Conservation (phyloP, 2,329 filamentous ascomycete genomes). For the Neofusicoccum parvum region DNA sequence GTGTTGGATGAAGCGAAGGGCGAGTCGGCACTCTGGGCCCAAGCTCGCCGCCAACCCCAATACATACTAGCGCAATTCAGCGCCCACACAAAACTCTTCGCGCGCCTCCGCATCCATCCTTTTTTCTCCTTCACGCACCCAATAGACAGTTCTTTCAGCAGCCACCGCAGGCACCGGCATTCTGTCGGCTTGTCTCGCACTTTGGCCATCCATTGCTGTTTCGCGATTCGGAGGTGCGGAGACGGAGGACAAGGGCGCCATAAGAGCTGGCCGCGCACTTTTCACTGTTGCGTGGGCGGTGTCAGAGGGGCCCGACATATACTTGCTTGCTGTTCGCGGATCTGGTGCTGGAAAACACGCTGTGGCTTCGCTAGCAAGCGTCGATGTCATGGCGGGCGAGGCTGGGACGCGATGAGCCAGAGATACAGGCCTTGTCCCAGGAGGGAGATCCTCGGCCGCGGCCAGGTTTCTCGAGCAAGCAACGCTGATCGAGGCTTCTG, state of each 20-base stretch:
- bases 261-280: constrained; percentile 23
- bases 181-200: constrained; percentile 9
- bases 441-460: too few species aligned
- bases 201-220: constrained; percentile 15
- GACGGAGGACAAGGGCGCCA: constrained; percentile 8
- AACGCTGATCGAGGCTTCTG: too few species aligned
- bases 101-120: background rate
- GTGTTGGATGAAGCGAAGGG: too few species aligned
- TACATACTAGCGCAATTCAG: background rate
- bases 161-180: constrained; percentile 18
- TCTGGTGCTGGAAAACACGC: too few species aligned
- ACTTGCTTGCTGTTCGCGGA: too few species aligned
- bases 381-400: too few species aligned
- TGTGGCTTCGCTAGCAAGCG: too few species aligned
- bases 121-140: constrained; percentile 17
- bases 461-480: too few species aligned
- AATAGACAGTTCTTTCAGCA: constrained; percentile 22
- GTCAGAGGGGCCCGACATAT: constrained; percentile 21
- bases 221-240: constrained; percentile 21
- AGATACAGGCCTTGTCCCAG: too few species aligned
- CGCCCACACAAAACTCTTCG: constrained; percentile 4
- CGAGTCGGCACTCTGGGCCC: too few species aligned
- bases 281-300: constrained; percentile 21
- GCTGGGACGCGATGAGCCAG: too few species aligned
- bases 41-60: background rate